Evolutionary conservation across 495 filamentous ascomycete species (phyloP), one percentile per base, ranked within the genome.

Genomic region (Pseudoneurospora amorphoporcata): DNA sequence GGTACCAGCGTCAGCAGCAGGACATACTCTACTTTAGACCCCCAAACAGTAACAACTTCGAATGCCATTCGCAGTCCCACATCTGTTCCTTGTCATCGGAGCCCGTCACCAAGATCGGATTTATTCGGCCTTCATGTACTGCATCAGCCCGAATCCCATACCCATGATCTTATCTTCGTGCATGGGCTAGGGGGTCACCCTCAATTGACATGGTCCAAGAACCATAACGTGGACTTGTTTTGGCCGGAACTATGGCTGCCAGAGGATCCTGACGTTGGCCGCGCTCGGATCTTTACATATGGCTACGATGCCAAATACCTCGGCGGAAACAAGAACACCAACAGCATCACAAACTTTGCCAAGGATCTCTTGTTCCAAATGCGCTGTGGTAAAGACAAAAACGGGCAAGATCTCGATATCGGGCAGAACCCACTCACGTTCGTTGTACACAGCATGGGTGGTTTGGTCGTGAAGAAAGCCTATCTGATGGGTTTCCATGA

Each of bases 381-480:
- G 69, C 80, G 79, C 45, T 76, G 76, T 72, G 77, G 74, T 8
- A 77, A 78, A 38, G 75, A 81, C 58, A 73, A 75, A 38, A n/a
- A 76, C 40, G 61, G 37, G 14, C n/a, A 69, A 32, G 74, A 74
- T n/a, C 23, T 75, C 9, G 70, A 74, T 29, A 69, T 72, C 16
- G 75, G 75, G 0, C 68, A 81, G 79, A 70, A 70, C 10, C 83
- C 83, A 0, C 76, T 85, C 5, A 77, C 85, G 2, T 84, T 86
- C 69, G 75, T 85, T 23, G 79, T 75, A 16, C 84, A 85, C 73
- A 81, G 77, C 4, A 85, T 86, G 84, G 84, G 84, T 3, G 84
- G 84, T 0, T 74, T 87, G 1, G 75, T 87, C 2, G 76, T 83
- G 4, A 87, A 86, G 69, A 81, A 85, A 73, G 76, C 75, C 35